Conservation (phyloP, 2,329 filamentous ascomycete species). For the Chalaropsis ovoidea region DNA sequence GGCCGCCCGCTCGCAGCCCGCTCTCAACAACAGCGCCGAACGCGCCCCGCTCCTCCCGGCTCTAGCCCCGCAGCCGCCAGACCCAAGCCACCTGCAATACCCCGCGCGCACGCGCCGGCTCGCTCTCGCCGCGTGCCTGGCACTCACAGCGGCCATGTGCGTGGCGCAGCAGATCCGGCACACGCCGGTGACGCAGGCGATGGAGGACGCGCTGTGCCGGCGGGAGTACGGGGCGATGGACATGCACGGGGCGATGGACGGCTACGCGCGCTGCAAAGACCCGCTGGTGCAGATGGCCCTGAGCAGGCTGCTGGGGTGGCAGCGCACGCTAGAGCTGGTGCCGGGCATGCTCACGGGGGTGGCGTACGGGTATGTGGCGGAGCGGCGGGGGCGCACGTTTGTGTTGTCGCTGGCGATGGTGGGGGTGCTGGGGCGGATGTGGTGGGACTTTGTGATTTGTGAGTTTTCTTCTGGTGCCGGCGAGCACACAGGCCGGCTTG, state of each 20-base stretch:
- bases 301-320: conserved; percentile 10
- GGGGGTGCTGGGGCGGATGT: background rate
- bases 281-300: conserved; percentile 13
- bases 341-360: conserved; percentile 14
- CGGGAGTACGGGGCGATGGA: background rate
- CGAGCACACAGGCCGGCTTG: too few relatives aligned
- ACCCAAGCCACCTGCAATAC: too few relatives aligned
- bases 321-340: conserved; percentile 4
- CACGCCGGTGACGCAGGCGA: conserved; percentile 4
- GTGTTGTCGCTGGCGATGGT: conserved; percentile 2
- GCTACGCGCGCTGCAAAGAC: background rate
- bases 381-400: background rate
- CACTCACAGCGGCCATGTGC: background rate
- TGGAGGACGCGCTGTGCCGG: conserved; percentile 12
- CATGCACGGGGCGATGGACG: background rate
- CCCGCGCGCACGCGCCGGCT: too few relatives aligned
- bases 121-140: too few relatives aligned
- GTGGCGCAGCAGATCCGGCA: conserved; percentile 1
- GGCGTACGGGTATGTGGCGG: conserved; percentile 14
- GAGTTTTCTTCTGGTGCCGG: background rate
- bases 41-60: too few relatives aligned
- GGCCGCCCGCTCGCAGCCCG: too few relatives aligned
- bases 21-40: too few relatives aligned
- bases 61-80: too few relatives aligned
- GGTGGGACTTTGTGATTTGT: conserved; percentile 7